Evolutionary conservation across 805 yeast genomes (phyloP), one percentile per base, ranked within the genome.

Genomic region (Candida hungchunana): DNA sequence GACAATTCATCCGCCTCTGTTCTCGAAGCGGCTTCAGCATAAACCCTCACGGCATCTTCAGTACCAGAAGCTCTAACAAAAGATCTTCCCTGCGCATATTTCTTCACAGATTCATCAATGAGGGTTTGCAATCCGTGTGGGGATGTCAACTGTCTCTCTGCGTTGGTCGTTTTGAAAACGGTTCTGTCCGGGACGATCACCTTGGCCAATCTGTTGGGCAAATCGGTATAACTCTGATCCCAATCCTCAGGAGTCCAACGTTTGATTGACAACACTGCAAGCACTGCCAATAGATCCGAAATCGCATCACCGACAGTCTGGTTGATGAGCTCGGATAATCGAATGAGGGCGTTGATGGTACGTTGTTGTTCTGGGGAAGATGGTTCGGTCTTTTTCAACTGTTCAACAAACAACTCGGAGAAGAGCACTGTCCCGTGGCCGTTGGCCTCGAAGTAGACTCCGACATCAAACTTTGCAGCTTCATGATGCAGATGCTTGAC

Each of bases 251-350:
- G 85, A 3, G 73, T 52, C 64, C 81, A 66, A 7, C 69, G 53
- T 48, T 82, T 67, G 45, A 73, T 69, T 6, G 71, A 58, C 26
- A 82, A 59, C 7, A 88, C 77, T 2, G 79, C 71, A 36, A 89
- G 61, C 1, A 93, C 89, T 5, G 83, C 77, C 39, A 93, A 63
- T 59, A 93, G 66, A 58, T 93, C 98, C n/a, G 95, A 77, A 34
- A 93, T 81, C 9, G 98, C 95, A 59, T 93, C 98, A 20, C 98
- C 98, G n/a, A 93, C 97, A 2, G 97, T 82, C 60, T 93, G 97
- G 60, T 93, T 93, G 56, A 93, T 86, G 44, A 93, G 65, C 39
- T 76, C 71, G 21, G 82, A 73, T 40, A 90, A 71, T 12, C 75
- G 65, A 40, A 69, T 62, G 43, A 93, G 64, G 1, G 82, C 67